These are phyloP conservation scores for Carex cristatella DNA, from an alignment of 176 grass and related monocot species.

Conservation along the genomic window DNA sequence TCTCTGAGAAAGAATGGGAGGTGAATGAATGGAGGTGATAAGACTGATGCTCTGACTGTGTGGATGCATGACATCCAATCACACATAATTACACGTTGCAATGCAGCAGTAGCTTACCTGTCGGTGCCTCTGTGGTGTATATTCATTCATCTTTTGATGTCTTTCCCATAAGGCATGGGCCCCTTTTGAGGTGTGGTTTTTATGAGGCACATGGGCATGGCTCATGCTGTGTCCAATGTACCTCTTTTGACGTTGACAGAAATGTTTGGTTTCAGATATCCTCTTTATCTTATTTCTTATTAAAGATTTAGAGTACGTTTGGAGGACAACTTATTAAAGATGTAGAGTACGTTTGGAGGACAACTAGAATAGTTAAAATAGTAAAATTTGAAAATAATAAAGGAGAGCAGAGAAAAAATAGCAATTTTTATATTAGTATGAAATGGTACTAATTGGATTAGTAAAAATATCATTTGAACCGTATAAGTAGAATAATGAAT, in stretches of 20 bases:
- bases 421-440: no score
- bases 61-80: background rate
- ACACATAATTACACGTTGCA: background rate
- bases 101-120: background rate
- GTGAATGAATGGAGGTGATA: slow-evolving; percentile 7
- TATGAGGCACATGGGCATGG: background rate
- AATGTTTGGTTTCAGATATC: background rate
- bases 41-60: background rate
- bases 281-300: background rate
- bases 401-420: no score
- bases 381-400: no score
- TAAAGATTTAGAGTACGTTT: no score
- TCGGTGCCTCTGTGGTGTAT: background rate
- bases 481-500: no score
- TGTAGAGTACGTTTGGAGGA: no score
- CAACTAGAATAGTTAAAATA: no score
- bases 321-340: no score
- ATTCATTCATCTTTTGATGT: background rate
- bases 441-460: no score
- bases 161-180: background rate
- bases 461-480: no score
- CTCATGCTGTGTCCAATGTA: slow-evolving; percentile 10
- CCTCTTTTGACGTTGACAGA: slow-evolving; percentile 1
- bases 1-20: background rate
- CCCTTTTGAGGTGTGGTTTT: slow-evolving; percentile 8